Percentiles rank a stretch among this genome's conserved stretches.
Evolutionary conservation across 164 flowering plant species (phyloP).

Genomic region (Magnolia kwangsiensis): DNA sequence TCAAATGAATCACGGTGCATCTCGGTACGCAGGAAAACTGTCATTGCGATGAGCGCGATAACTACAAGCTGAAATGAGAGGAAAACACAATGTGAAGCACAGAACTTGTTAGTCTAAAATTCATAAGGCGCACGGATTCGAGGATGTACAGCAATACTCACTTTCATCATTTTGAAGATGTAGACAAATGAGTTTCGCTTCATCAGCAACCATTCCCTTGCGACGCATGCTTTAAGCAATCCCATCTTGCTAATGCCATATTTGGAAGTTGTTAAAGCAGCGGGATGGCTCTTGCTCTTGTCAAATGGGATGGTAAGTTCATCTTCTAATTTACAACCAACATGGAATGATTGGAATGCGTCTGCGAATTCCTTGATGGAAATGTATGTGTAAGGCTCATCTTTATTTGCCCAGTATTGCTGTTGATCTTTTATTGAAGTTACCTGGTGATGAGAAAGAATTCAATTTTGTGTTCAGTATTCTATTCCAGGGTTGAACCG

Average conservation of each 20-base stretch:
- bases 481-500: not conserved
- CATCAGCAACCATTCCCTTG: slow-evolving; percentile 68
- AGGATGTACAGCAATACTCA: slow-evolving; percentile 14
- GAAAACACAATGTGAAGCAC: not conserved
- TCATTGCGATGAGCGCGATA: slow-evolving; percentile 13
- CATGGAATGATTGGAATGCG: slow-evolving; percentile 55
- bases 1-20: slow-evolving; percentile 11
- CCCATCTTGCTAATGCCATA: slow-evolving; percentile 60
- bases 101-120: not conserved
- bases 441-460: slow-evolving; percentile 24
- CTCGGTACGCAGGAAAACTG: slow-evolving; percentile 16
- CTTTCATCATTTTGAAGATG: slow-evolving; percentile 52
- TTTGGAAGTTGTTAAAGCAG: slow-evolving; percentile 46
- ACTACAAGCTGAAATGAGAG: slow-evolving; percentile 9
- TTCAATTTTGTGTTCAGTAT: not conserved
- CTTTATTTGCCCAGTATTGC: slow-evolving; percentile 54
- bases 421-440: slow-evolving; percentile 69
- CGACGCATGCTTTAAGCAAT: slow-evolving; percentile 47
- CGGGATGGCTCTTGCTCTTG: slow-evolving; percentile 56
- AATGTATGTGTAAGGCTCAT: slow-evolving; percentile 46
- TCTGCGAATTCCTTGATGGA: slow-evolving; percentile 50
- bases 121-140: not conserved
- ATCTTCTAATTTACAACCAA: slow-evolving; percentile 42
- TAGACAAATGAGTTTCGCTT: slow-evolving; percentile 66
- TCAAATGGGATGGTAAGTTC: slow-evolving; percentile 56